Conservation (phyloP, 169 alveolate species). For the Hepatocystis sp. region DNA sequence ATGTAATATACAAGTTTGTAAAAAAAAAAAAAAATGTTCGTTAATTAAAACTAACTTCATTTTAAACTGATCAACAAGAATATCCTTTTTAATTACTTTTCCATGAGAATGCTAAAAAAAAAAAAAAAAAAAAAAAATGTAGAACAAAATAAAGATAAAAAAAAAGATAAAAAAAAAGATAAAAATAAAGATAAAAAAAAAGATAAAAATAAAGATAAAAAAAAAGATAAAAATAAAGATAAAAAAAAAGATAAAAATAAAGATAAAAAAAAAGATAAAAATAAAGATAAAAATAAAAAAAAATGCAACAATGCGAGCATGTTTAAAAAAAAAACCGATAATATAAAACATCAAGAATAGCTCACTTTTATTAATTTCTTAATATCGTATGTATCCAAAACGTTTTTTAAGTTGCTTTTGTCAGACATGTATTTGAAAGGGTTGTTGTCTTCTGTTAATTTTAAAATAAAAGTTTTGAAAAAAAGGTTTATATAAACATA, state of each 20-base stretch:
- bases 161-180: too few relatives aligned
- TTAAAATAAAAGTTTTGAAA: too few relatives aligned
- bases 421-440: constrained; percentile 62
- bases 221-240: background rate
- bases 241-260: background rate
- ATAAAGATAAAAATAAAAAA: background rate
- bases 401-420: constrained; percentile 28
- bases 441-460: constrained; percentile 53
- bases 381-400: constrained; percentile 54
- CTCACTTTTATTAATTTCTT: constrained; percentile 74
- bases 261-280: background rate
- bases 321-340: background rate
- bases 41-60: constrained; percentile 4
- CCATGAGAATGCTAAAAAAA: constrained; percentile 72
- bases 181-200: too few relatives aligned
- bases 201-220: too few relatives aligned
- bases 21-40: background rate
- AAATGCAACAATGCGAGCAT: background rate
- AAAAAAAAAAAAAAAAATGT: constrained; percentile 29
- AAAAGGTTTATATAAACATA: background rate
- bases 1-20: too few relatives aligned
- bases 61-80: constrained; percentile 66
- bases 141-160: too few relatives aligned
- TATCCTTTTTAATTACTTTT: constrained; percentile 64
- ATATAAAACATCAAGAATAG: too few relatives aligned